Percentiles rank a stretch among this genome's conserved stretches.
Evolutionary conservation across 305 asterid genomes (phyloP).

Genomic region (Ajuga reptans): DNA sequence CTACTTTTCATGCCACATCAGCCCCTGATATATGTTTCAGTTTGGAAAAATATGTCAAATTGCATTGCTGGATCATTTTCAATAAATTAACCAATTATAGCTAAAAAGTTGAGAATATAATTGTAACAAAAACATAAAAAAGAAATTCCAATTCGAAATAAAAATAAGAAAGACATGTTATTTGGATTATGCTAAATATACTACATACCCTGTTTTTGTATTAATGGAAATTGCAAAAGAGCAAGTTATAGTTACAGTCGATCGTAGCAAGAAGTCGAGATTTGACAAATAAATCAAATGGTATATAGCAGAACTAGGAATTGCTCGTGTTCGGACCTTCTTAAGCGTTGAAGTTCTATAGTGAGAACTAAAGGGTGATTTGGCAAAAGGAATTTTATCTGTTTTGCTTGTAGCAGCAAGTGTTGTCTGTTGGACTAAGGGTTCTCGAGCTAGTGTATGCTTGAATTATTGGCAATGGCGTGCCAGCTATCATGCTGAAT

Average conservation of each 20-base stretch:
- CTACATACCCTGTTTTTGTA: neutral
- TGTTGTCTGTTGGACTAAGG: no score
- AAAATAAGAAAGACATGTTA: neutral
- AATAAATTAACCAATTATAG: neutral
- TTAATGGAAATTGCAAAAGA: neutral
- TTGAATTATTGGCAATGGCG: neutral
- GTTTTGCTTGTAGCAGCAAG: neutral
- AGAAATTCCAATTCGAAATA: neutral
- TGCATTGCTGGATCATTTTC: neutral
- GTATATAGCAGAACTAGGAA: neutral
- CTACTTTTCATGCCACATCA: neutral
- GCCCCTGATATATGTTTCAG: neutral
- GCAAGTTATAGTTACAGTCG: neutral
- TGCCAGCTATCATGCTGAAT: neutral
- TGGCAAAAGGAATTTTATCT: neutral
- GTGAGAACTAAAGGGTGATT: neutral
- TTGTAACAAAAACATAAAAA: neutral
- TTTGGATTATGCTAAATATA: neutral
- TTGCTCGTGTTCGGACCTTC: neutral
- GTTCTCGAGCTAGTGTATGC: neutral
- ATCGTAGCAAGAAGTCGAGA: neutral
- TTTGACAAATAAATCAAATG: neutral
- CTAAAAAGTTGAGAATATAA: neutral
- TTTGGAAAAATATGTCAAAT: neutral
- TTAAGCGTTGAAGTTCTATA: neutral